Conservation (phyloP, 768 basidiomycete species). For the Cyclocybe aegerita region DNA sequence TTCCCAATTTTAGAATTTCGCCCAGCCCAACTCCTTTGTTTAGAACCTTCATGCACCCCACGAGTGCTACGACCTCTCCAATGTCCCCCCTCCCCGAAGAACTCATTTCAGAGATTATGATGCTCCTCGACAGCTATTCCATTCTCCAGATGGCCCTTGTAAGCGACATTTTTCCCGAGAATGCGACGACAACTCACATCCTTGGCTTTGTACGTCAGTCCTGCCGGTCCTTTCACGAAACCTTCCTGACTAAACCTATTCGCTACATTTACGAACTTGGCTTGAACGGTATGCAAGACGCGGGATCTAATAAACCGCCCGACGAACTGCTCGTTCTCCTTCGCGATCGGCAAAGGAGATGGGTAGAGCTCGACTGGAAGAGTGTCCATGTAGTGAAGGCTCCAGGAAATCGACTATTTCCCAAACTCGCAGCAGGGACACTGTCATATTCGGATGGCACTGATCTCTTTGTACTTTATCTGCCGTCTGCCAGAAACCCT, state of each 20-base stretch:
- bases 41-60: too few species aligned
- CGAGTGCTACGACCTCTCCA: too few species aligned
- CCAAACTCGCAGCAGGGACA: slow-evolving; percentile 60
- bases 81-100: too few species aligned
- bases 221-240: slow-evolving; percentile 23
- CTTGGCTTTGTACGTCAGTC: slow-evolving; percentile 21
- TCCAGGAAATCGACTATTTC: slow-evolving; percentile 33
- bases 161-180: too few species aligned
- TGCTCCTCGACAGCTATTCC: too few species aligned
- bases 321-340: slow-evolving; percentile 19
- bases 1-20: too few species aligned
- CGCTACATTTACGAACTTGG: slow-evolving; percentile 39
- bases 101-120: too few species aligned
- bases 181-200: too few species aligned
- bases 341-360: slow-evolving; percentile 19
- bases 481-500: slow-evolving; percentile 22
- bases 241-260: slow-evolving; percentile 21
- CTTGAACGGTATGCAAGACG: slow-evolving; percentile 32
- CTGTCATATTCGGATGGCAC: slow-evolving; percentile 42
- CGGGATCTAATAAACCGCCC: slow-evolving; percentile 6
- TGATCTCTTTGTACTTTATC: slow-evolving; percentile 14
- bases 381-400: slow-evolving; percentile 4
- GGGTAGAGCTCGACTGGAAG: slow-evolving; percentile 23
- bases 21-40: too few species aligned
- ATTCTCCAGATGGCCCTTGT: too few species aligned